Percentiles rank a stretch among this genome's conserved stretches.
phyloP scores from a whole-genome alignment of 805 yeast genomes.

The Candida ponderosae region DNA sequence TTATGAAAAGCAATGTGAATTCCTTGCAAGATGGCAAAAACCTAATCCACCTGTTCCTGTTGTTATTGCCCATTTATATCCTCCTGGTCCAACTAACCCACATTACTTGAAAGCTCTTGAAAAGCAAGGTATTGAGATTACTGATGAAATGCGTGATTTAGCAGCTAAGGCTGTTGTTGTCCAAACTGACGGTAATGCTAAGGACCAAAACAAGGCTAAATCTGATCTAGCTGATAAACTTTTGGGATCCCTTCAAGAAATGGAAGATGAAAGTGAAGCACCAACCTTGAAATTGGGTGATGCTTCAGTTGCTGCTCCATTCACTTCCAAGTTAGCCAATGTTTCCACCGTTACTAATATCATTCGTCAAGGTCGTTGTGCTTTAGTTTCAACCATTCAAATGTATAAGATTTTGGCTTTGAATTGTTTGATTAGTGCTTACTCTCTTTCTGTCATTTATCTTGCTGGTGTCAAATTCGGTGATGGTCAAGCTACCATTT shows the following conservation, averaged over 20 bases:
- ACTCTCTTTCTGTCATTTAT: slow-evolving; percentile 87
- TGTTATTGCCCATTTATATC: slow-evolving; percentile 88
- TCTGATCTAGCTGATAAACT: slow-evolving; percentile 55
- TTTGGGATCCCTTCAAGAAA: slow-evolving; percentile 45
- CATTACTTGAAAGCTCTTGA: slow-evolving; percentile 80
- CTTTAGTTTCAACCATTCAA: slow-evolving; percentile 93
- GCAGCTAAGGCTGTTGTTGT: slow-evolving; percentile 41
- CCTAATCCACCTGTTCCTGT: slow-evolving; percentile 81
- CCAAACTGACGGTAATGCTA: slow-evolving; percentile 25
- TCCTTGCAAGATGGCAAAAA: slow-evolving; percentile 75
- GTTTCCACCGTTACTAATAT: slow-evolving; percentile 91
- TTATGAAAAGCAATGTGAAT: slow-evolving; percentile 76
- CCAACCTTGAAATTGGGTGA: slow-evolving; percentile 94
- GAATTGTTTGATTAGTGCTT: slow-evolving; percentile 95
- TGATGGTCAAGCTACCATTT: slow-evolving; percentile 94
- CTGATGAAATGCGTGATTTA: slow-evolving; percentile 60
- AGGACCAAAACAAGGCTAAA: slow-evolving; percentile 26
- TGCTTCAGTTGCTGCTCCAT: slow-evolving; percentile 98
- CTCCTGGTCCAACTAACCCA: slow-evolving; percentile 92
- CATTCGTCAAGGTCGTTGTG: slow-evolving; percentile 97
- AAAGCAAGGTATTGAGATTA: slow-evolving; percentile 70
- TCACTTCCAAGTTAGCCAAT: slow-evolving; percentile 88
- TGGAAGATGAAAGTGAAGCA: slow-evolving; percentile 67
- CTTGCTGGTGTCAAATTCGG: slow-evolving; percentile 98
- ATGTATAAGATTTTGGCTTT: slow-evolving; percentile 97